Evolutionary conservation across 495 filamentous ascomycete species (phyloP).

Genomic region (Haplographium delicatum): DNA sequence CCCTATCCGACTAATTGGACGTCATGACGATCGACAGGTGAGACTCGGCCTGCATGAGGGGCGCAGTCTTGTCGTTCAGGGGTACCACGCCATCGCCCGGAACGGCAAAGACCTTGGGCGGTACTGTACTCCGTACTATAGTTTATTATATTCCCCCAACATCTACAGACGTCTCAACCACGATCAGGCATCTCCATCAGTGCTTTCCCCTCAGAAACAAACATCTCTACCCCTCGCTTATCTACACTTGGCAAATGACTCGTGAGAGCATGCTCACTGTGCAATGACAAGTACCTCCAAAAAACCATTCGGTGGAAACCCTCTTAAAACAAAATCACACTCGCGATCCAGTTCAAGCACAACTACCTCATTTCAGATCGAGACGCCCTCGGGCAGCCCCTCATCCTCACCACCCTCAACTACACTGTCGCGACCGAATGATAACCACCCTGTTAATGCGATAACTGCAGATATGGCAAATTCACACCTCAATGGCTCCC

Average conservation of each 20-base stretch:
- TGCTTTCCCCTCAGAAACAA: background rate
- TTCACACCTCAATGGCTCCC: slow-evolving; percentile 17
- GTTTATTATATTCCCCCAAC: too few relatives aligned
- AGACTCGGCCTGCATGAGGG: background rate
- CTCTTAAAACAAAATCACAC: slow-evolving; percentile 17
- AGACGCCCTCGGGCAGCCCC: slow-evolving; percentile 22
- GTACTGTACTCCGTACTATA: too few relatives aligned
- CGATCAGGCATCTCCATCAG: too few relatives aligned
- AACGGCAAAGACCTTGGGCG: too few relatives aligned
- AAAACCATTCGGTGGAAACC: slow-evolving; percentile 14
- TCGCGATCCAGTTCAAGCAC: slow-evolving; percentile 21
- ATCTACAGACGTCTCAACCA: too few relatives aligned
- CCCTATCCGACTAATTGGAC: too few relatives aligned
- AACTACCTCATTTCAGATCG: slow-evolving; percentile 9
- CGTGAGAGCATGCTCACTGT: too few relatives aligned
- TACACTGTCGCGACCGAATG: slow-evolving; percentile 16
- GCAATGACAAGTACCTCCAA: slow-evolving; percentile 22
- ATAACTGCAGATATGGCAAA: slow-evolving; percentile 26
- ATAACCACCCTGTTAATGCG: slow-evolving; percentile 24
- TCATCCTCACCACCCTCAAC: slow-evolving; percentile 17
- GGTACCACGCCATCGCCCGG: too few relatives aligned
- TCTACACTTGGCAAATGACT: too few relatives aligned
- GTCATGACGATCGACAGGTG: too few relatives aligned
- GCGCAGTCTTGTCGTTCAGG: too few relatives aligned
- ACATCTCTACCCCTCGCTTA: too few relatives aligned